These are phyloP conservation scores for Vigna reflexopilosa DNA, from an alignment of 306 rosid genomes.

Conservation along the genomic window DNA sequence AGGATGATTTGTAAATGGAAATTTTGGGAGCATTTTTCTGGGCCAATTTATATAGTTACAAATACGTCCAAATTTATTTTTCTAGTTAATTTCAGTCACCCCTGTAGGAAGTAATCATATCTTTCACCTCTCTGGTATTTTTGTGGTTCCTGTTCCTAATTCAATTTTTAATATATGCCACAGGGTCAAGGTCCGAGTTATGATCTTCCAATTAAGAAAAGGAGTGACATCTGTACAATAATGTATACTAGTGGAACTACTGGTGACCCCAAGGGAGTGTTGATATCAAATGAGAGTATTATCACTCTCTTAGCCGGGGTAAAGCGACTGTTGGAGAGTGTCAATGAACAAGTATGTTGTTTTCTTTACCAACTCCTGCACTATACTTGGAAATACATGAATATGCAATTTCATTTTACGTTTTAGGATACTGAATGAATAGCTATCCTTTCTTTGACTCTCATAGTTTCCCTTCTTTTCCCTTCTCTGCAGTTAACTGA, in stretches of 20 bases:
- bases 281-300: slow-evolving; percentile 87
- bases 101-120: slow-evolving; percentile 1
- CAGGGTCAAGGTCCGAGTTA: slow-evolving; percentile 76
- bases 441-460: slow-evolving; percentile 27
- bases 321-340: slow-evolving; percentile 66
- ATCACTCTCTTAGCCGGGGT: slow-evolving; percentile 82
- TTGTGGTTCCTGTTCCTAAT: slow-evolving; percentile 44
- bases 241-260: slow-evolving; percentile 99
- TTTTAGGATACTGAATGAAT: slow-evolving; percentile 39
- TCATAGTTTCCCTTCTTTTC: slow-evolving; percentile 30
- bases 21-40: slow-evolving; percentile 29
- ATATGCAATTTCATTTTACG: slow-evolving; percentile 9
- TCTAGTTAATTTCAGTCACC: slow-evolving; percentile 27
- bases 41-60: slow-evolving; percentile 18
- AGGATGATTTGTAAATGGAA: slow-evolving; percentile 27
- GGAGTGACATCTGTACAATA: slow-evolving; percentile 84
- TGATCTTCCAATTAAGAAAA: slow-evolving; percentile 82
- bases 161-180: slow-evolving; percentile 41
- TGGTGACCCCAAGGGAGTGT: slow-evolving; percentile 97
- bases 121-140: slow-evolving; percentile 21
- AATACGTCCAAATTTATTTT: slow-evolving; percentile 25
- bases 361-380: slow-evolving; percentile 40
- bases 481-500: slow-evolving; percentile 59
- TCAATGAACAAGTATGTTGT: slow-evolving; percentile 63
- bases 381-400: slow-evolving; percentile 28